These are phyloP conservation scores for Colletotrichum sp. DNA, from an alignment of 2,329 filamentous ascomycete genomes.

Conservation along the genomic window DNA sequence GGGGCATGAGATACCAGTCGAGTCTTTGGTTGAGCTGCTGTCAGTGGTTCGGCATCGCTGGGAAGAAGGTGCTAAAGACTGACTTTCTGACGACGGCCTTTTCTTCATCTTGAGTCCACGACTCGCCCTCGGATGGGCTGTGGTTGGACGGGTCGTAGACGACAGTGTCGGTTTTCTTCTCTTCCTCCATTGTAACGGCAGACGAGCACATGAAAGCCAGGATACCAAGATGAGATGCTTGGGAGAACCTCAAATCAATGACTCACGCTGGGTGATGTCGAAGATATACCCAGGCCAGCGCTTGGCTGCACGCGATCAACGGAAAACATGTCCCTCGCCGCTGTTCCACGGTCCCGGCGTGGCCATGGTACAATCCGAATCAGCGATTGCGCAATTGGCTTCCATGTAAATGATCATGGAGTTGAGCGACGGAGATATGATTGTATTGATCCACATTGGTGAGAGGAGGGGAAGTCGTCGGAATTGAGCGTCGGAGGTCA, in stretches of 20 bases:
- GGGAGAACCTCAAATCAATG: background rate
- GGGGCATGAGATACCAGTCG: constrained; percentile 30
- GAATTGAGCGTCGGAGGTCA: background rate
- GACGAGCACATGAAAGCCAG: accelerated
- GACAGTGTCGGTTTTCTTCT: background rate
- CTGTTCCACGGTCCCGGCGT: background rate
- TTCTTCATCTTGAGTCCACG: background rate
- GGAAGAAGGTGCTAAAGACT: background rate
- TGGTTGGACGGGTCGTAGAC: background rate
- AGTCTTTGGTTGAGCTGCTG: background rate
- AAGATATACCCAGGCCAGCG: background rate
- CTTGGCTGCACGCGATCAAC: background rate
- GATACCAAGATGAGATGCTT: background rate
- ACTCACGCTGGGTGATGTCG: background rate
- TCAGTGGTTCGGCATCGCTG: background rate
- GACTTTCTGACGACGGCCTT: background rate
- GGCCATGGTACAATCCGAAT: background rate
- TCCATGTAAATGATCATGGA: background rate
- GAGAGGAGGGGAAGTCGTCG: background rate
- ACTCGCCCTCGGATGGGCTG: background rate
- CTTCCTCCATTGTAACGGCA: background rate
- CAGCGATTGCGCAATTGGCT: background rate
- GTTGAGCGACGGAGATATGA: background rate
- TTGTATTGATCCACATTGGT: background rate
- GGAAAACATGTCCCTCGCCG: background rate